Percentiles rank a stretch among this genome's conserved stretches.
Conservation (phyloP, 805 yeast species). For the Nakazawaea wickerhamii region DNA sequence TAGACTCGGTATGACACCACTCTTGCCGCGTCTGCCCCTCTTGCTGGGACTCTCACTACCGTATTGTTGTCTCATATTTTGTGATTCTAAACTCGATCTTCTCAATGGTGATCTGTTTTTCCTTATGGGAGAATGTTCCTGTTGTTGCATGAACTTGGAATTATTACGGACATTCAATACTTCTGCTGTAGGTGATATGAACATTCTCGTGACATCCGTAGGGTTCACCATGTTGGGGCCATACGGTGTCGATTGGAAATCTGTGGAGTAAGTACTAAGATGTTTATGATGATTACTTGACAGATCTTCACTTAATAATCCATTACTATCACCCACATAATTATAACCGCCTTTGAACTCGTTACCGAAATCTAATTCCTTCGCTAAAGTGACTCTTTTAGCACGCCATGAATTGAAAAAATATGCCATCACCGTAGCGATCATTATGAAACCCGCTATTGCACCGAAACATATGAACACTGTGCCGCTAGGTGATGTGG, state of each 20-base stretch:
- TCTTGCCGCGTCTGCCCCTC: conserved; percentile 6
- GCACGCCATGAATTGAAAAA: conserved; percentile 27
- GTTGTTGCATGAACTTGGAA: neutral
- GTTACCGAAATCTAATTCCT: conserved; percentile 20
- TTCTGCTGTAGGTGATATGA: conserved; percentile 78
- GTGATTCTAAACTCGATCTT: neutral
- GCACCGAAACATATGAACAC: conserved; percentile 81
- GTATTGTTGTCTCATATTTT: neutral
- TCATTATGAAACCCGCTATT: conserved; percentile 52
- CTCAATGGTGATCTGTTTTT: neutral
- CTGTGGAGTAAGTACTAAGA: neutral
- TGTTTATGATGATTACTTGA: neutral
- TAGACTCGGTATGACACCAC: conserved; percentile 12
- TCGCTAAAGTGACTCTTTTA: conserved; percentile 38
- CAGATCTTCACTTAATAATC: conserved; percentile 1
- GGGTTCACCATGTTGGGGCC: conserved; percentile 19
- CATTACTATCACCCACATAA: neutral
- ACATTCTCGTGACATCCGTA: conserved; percentile 43
- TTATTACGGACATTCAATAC: conserved; percentile 31
- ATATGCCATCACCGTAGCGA: conserved; percentile 27
- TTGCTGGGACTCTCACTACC: neutral
- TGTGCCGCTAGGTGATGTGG: conserved; percentile 62
- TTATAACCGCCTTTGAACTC: conserved; percentile 8
- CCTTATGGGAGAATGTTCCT: neutral
- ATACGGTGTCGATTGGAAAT: neutral